Conservation (phyloP, 306 rosid genomes). For the Ormosia emarginata region DNA sequence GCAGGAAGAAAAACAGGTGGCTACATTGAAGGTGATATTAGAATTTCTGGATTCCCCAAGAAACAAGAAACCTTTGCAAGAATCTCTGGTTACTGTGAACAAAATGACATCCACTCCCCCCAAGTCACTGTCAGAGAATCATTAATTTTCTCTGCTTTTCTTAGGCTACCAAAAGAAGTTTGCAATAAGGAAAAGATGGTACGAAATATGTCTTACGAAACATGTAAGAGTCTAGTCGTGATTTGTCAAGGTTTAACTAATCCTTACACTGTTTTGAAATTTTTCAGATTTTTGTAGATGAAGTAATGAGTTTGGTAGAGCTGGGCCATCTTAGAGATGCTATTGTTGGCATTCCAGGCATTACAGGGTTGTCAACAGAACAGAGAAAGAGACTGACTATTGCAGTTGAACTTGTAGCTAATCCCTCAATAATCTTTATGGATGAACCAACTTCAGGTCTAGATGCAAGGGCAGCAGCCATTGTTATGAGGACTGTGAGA, state of each 20-base stretch:
- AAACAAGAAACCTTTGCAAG: slow-evolving; percentile 85
- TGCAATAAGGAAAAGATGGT: slow-evolving; percentile 41
- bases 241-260: neutral
- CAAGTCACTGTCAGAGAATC: slow-evolving; percentile 82
- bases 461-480: slow-evolving; percentile 90
- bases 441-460: slow-evolving; percentile 93
- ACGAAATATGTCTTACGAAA: neutral
- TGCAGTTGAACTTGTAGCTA: slow-evolving; percentile 81
- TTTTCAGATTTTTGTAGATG: slow-evolving; percentile 62
- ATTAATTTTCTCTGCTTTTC: slow-evolving; percentile 76
- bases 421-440: slow-evolving; percentile 88
- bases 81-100: slow-evolving; percentile 84
- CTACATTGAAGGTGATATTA: slow-evolving; percentile 76
- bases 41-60: slow-evolving; percentile 76
- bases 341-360: slow-evolving; percentile 77
- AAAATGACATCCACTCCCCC: slow-evolving; percentile 87
- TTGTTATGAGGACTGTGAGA: slow-evolving; percentile 85
- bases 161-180: slow-evolving; percentile 63
- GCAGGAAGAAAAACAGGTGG: slow-evolving; percentile 98
- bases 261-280: slow-evolving; percentile 11
- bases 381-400: slow-evolving; percentile 80
- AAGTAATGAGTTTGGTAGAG: slow-evolving; percentile 78
- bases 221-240: neutral
- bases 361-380: slow-evolving; percentile 79
- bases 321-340: slow-evolving; percentile 50